These are phyloP conservation scores for Trypethelium eluteriae DNA, from an alignment of 495 filamentous ascomycete genomes.

Conservation along the genomic window DNA sequence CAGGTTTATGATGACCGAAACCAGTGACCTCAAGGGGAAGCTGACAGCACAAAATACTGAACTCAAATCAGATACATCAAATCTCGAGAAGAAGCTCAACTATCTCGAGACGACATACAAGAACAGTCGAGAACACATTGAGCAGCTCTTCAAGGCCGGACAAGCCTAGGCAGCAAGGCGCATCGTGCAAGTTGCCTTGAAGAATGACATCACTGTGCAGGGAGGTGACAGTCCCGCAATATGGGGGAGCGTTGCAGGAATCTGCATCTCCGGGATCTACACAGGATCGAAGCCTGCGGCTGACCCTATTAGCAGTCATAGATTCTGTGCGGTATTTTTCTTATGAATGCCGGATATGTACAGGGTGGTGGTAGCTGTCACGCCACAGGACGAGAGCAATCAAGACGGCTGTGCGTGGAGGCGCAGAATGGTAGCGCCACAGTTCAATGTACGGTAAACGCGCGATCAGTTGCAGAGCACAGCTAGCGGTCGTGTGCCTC, in stretches of 20 bases:
- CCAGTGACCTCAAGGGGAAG: constrained; percentile 62
- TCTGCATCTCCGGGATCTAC: background rate
- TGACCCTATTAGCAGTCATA: background rate
- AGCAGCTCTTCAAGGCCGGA: constrained; percentile 60
- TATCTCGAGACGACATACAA: constrained; percentile 92
- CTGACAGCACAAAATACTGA: constrained; percentile 67
- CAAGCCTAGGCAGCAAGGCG: constrained; percentile 1
- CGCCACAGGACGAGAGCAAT: background rate
- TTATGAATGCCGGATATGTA: background rate
- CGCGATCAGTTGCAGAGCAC: background rate
- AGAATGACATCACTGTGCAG: background rate
- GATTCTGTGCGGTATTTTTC: background rate
- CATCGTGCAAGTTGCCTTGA: background rate
- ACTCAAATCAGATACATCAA: constrained; percentile 66
- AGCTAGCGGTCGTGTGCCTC: background rate
- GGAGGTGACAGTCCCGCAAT: background rate
- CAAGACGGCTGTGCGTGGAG: background rate
- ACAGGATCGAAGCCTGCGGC: background rate
- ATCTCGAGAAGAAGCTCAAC: constrained; percentile 79
- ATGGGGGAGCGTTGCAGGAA: background rate
- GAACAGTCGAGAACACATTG: constrained; percentile 82
- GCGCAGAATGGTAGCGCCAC: background rate
- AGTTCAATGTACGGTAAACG: background rate
- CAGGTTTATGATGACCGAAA: constrained; percentile 84
- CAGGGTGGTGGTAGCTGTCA: background rate